Base-by-base conservation (phyloP, 345 rosid species). In the Eucalyptus regnans region DNA sequence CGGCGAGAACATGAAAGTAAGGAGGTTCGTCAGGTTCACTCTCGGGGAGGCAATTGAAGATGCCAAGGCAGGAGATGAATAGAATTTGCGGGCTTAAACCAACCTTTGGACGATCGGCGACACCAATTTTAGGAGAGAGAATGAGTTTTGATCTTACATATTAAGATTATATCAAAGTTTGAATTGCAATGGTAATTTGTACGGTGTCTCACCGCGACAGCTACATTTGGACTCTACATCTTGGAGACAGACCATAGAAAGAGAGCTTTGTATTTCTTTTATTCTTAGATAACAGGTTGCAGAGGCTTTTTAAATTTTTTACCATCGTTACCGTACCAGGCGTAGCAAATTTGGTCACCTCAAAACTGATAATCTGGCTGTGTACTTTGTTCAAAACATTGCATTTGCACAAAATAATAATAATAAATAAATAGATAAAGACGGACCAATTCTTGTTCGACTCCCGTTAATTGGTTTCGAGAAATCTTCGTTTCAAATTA, bases 1-100 rank as follows among this genome's bases (percentile, higher is more conserved):
- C 41, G 99, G 99, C 6, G 99, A 97, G 95, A 97, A 96, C 93
- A 94, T 97, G 80, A 95, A 95, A 91, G 97, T 96, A 52, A 90
- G 97, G 89, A 94, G 96, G 90, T 95, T 97, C 90, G 90, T 92
- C 41, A 91, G 91, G 89, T 97, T 95, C 86, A 95, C 97, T 16
- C 97, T 97, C 56, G 98, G 98, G 81, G 98, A 95, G 92, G 89
- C 91, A n/a, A 91, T 50, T 33, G 94, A 91, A 89, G 87, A 88
- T 83, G 83, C 90, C 4, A 62, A 88, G 90, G 27, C 91, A 27
- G 84, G 84, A 76, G 91, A 83, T 89, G 86, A 91, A 89, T 88
- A 29, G 86, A 86, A 88, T 71, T 68, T 7, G 44, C 20, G 49
- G 56, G 12, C 46, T 20, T 2, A 60, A 23, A 14, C 87, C 64